Percentiles rank a stretch among this genome's conserved stretches.
phyloP scores from a whole-genome alignment of 257 asterid genomes.

The Dorcoceras hygrometricum region DNA sequence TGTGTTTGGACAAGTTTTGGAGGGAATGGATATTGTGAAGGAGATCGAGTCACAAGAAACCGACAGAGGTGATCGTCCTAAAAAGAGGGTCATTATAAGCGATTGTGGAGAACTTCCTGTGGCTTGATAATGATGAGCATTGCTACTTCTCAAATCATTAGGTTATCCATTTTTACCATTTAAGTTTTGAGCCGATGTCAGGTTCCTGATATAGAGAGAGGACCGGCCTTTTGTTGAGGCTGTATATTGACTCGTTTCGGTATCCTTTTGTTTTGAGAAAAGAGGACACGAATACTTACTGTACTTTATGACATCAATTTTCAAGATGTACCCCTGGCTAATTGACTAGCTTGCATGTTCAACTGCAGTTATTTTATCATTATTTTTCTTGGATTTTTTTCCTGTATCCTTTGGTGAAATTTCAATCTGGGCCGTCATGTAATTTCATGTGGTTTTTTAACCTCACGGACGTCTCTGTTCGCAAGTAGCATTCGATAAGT shows the following conservation, averaged over 20 bases:
- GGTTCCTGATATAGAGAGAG: slow-evolving; percentile 36
- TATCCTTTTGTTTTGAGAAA: slow-evolving; percentile 26
- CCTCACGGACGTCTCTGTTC: too few species aligned
- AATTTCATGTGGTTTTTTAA: too few species aligned
- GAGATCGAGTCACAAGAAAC: slow-evolving; percentile 74
- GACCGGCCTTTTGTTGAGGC: slow-evolving; percentile 27
- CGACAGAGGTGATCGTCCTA: slow-evolving; percentile 93
- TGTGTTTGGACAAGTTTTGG: slow-evolving; percentile 95
- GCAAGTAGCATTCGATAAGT: too few species aligned
- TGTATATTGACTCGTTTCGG: slow-evolving; percentile 26
- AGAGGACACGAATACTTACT: slow-evolving; percentile 7
- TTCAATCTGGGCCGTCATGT: too few species aligned
- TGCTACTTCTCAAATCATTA: slow-evolving; percentile 5
- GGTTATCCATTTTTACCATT: slow-evolving; percentile 20
- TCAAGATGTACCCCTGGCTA: slow-evolving; percentile 2
- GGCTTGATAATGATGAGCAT: slow-evolving; percentile 32
- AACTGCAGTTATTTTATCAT: background rate
- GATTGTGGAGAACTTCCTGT: slow-evolving; percentile 89
- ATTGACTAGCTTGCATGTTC: slow-evolving; percentile 7
- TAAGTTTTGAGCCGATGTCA: slow-evolving; percentile 17
- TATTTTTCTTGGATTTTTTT: background rate
- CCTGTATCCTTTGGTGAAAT: too few species aligned
- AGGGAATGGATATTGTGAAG: slow-evolving; percentile 84
- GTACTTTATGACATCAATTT: slow-evolving; percentile 6
- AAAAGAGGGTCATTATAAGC: slow-evolving; percentile 72